Evolutionary conservation across 179 eudicot species (phyloP).

Genomic region (Amaranthus tricolor): DNA sequence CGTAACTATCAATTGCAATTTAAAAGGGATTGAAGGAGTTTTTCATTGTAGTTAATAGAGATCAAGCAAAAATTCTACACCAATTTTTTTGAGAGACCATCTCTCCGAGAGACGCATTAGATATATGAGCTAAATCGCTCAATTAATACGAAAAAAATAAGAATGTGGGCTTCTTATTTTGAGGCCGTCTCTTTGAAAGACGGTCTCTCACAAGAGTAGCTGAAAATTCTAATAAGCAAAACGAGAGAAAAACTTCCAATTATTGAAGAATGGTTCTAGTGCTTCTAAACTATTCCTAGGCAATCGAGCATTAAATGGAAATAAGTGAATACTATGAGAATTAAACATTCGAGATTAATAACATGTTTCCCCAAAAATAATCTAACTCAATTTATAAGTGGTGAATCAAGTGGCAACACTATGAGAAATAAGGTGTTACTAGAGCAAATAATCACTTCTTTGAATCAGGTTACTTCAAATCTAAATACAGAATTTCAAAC

Average conservation of each 20-base stretch:
- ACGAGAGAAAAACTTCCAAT: background rate
- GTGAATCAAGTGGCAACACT: background rate
- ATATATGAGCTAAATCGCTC: too few relatives aligned
- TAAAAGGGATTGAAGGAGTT: too few relatives aligned
- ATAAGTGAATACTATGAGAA: background rate
- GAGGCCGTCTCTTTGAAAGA: too few relatives aligned
- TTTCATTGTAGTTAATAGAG: too few relatives aligned
- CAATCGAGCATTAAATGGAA: background rate
- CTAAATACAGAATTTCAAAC: background rate
- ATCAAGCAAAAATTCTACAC: too few relatives aligned
- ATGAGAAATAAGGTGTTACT: background rate
- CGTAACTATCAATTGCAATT: too few relatives aligned
- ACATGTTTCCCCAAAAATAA: background rate
- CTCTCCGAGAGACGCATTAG: too few relatives aligned
- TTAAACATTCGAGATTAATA: background rate
- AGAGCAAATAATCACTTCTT: background rate
- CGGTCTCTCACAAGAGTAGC: too few relatives aligned
- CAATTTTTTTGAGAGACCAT: too few relatives aligned
- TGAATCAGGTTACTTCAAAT: background rate
- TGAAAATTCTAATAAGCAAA: background rate
- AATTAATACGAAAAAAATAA: too few relatives aligned
- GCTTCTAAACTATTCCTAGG: background rate
- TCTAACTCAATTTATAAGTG: background rate
- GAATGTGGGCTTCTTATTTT: too few relatives aligned
- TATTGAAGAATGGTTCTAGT: background rate